Conservation (phyloP, 1,284 basidiomycete genomes). For the Irpex lacteus region DNA sequence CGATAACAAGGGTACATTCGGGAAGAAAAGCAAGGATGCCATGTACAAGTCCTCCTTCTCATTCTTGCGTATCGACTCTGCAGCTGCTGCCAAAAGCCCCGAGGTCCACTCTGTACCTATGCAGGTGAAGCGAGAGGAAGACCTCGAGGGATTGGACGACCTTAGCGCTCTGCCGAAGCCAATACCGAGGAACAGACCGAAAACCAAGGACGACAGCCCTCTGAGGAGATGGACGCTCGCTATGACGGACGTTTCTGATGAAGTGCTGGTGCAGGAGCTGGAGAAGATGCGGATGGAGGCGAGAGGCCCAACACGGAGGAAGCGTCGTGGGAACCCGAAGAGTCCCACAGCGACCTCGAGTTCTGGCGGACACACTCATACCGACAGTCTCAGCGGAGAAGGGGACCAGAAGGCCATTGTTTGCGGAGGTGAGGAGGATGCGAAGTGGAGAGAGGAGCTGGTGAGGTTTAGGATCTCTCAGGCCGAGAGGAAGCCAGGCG, state of each 20-base stretch:
- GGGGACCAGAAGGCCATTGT: conserved; percentile 12
- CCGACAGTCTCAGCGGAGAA: conserved; percentile 15
- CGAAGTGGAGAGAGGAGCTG: neutral
- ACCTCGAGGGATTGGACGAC: neutral
- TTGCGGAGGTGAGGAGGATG: neutral
- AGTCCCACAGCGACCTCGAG: conserved; percentile 8
- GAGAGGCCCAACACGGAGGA: neutral
- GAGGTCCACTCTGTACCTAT: neutral
- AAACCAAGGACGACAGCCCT: conserved; percentile 12
- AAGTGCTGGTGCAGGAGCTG: conserved; percentile 34
- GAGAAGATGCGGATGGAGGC: conserved; percentile 32
- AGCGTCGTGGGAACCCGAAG: conserved; percentile 13
- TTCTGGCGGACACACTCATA: conserved; percentile 17
- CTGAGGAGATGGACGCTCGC: conserved; percentile 36
- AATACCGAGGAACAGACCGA: conserved; percentile 13
- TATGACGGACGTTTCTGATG: conserved; percentile 36
- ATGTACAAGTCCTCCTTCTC: conserved; percentile 7
- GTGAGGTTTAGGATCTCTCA: conserved; percentile 1
- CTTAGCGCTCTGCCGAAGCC: neutral
- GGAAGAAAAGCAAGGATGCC: conserved; percentile 3
- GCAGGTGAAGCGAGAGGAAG: neutral
- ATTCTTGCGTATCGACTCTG: conserved; percentile 3
- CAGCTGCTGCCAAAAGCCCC: neutral
- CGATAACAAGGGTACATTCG: neutral
- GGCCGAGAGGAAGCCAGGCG: conserved; percentile 17